A percentile compares a stretch with the other conserved stretches of the same genome.
These are phyloP conservation scores for Anaeramoeba flamelloides DNA, from an alignment of 78 protist genomes.

Conservation along the genomic window DNA sequence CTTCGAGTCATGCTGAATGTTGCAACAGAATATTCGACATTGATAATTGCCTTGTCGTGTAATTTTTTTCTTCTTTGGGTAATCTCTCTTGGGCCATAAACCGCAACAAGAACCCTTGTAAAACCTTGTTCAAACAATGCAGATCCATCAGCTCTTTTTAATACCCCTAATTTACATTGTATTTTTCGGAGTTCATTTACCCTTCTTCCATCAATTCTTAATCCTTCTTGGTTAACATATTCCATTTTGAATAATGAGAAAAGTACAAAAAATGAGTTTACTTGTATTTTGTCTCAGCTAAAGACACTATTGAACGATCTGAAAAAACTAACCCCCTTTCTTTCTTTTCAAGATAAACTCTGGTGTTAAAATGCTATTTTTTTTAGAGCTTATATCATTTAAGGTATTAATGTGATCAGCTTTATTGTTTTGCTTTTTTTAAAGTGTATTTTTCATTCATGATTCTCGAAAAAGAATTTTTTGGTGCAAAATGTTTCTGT, in stretches of 20 bases:
- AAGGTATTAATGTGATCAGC: no score
- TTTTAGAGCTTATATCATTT: no score
- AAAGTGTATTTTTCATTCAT: no score
- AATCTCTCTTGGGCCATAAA: constrained; percentile 69
- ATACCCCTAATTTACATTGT: constrained; percentile 18
- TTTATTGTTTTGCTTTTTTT: no score
- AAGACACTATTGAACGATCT: no score
- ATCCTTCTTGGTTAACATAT: constrained; percentile 5
- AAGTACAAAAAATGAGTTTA: neutral
- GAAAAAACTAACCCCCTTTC: no score
- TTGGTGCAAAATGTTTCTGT: no score
- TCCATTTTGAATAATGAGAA: neutral
- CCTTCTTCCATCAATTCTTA: constrained; percentile 19
- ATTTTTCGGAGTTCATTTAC: constrained; percentile 7
- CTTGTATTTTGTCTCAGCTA: no score
- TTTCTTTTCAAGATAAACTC: no score
- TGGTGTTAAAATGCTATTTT: no score
- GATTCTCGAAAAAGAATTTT: no score
- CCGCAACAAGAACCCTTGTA: constrained; percentile 59
- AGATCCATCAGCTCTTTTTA: constrained; percentile 60
- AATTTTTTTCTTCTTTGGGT: neutral
- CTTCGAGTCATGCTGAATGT: constrained; percentile 46
- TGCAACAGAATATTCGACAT: constrained; percentile 43
- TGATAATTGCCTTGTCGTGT: constrained; percentile 32
- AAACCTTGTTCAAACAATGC: constrained; percentile 54